Evolutionary conservation across 305 asterid species (phyloP), one percentile per base, ranked within the genome.

Genomic region (Fraxinus ornus): DNA sequence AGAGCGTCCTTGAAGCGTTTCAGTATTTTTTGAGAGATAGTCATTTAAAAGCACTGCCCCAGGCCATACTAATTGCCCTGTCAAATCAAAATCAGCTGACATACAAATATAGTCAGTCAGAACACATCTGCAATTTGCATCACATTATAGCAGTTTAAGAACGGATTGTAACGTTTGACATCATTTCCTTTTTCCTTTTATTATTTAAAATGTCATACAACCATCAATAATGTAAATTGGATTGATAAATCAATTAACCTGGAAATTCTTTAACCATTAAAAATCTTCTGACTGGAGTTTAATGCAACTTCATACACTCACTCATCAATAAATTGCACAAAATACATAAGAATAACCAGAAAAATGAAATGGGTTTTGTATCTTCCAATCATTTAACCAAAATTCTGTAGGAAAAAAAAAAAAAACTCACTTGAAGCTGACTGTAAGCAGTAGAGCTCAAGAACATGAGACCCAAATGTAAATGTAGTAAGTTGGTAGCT

Each of bases 31-130:
- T 1, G 94, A 90, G 78, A 96, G 94, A 87, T 92, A 96, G 81
- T 91, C 88, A 83, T 96, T 96, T 90, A 94, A 72, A 72, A 94
- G 92, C 78, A 85, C 93, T 7, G 99, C 98, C 76, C 99, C 98
- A 62, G 98, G 98, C 99, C 99, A 96, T 19, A 94, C 99, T 85
- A 96, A 82, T 91, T 96, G 99, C 74, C 98, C 98, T 5, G 99
- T 96, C 87, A 96, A 85, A 89, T 96, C 99, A 87, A 91, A 96
- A 90, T 96, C 98, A 83, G 99, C 97, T 95, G 98, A 84, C 86
- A 81, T 26, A 77, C 52, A 81, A 72, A 81, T 52, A 70, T 13
- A 13, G 4, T 28, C 22, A 76, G 90, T 90, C 76, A 91, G 92
- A 78, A 66, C 77, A 44, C 39, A 33, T 77, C 76, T 36, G 57